Conservation (phyloP, 169 alveolate species). For the Besnoitia besnoiti region DNA sequence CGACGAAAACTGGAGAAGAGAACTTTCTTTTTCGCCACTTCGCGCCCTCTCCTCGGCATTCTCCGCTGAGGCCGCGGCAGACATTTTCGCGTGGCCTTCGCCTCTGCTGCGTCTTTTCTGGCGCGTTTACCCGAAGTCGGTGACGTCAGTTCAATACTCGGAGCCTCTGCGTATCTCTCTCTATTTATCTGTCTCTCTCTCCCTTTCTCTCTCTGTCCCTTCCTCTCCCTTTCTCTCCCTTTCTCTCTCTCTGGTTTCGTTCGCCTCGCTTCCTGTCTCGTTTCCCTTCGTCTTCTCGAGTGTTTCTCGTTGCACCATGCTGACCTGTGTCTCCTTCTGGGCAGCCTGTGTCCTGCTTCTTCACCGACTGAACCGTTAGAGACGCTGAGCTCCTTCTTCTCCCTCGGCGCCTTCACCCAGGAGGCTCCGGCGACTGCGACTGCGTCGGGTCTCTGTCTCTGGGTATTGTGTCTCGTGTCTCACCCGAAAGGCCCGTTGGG, state of each 20-base stretch:
- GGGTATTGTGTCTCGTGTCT: no score
- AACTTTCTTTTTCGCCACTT: no score
- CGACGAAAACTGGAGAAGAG: no score
- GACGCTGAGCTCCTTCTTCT: not conserved
- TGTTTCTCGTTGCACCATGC: not conserved
- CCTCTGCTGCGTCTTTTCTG: no score
- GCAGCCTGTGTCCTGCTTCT: not conserved
- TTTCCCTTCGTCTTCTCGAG: not conserved
- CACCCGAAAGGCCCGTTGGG: not conserved
- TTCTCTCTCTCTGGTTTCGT: not conserved
- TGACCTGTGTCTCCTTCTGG: not conserved
- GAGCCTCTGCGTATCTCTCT: not conserved
- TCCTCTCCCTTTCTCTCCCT: not conserved
- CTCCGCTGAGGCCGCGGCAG: no score
- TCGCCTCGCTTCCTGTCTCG: not conserved
- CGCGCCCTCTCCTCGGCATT: no score
- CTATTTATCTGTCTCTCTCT: not conserved
- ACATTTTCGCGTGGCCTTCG: no score
- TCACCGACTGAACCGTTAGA: not conserved
- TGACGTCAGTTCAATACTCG: no score
- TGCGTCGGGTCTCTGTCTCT: not conserved
- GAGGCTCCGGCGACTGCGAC: not conserved
- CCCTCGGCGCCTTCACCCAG: not conserved
- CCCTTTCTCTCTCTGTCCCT: not conserved
- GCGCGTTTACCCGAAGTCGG: no score